Conservation (phyloP, 139 green algal species). For the Chlorella ohadii region DNA sequence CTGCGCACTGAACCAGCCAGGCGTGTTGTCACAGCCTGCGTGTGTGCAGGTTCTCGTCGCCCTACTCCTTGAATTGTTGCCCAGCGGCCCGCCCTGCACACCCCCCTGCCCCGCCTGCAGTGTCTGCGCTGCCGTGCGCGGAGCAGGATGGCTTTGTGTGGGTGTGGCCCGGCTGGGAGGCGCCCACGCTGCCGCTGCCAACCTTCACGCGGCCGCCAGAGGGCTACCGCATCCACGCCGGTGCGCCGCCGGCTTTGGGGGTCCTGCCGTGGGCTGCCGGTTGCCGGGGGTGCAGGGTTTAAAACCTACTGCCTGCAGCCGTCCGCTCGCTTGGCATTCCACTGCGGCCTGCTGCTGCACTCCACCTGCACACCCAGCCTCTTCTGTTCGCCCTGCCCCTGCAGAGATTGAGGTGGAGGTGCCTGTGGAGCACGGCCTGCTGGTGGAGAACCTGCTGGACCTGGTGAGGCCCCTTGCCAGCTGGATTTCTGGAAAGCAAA, state of each 20-base stretch:
- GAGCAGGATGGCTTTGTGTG: conserved; percentile 84
- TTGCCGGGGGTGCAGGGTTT: too few relatives aligned
- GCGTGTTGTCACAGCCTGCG: too few relatives aligned
- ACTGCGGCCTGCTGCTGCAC: too few relatives aligned
- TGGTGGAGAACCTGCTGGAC: conserved; percentile 99
- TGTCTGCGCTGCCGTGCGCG: conserved; percentile 12
- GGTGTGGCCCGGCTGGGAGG: conserved; percentile 91
- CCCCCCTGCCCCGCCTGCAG: not conserved
- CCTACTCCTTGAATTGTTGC: conserved; percentile 39
- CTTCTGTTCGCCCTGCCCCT: not conserved
- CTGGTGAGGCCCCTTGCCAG: too few relatives aligned
- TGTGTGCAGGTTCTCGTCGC: not conserved
- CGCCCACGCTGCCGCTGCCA: conserved; percentile 44
- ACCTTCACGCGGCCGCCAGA: conserved; percentile 61
- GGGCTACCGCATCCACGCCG: conserved; percentile 87
- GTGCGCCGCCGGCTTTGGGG: conserved; percentile 8
- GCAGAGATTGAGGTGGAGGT: conserved; percentile 90
- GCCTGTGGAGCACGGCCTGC: conserved; percentile 96
- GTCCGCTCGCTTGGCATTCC: too few relatives aligned
- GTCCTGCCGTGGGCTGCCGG: too few relatives aligned
- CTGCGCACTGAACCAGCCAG: too few relatives aligned
- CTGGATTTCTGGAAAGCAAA: too few relatives aligned
- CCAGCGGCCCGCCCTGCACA: not conserved
- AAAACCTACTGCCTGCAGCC: too few relatives aligned
- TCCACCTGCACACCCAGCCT: too few relatives aligned